A percentile compares a stretch with the other conserved stretches of the same genome.
Conservation (phyloP, 2,329 filamentous ascomycete genomes). For the Diaporthe ilicicola region DNA sequence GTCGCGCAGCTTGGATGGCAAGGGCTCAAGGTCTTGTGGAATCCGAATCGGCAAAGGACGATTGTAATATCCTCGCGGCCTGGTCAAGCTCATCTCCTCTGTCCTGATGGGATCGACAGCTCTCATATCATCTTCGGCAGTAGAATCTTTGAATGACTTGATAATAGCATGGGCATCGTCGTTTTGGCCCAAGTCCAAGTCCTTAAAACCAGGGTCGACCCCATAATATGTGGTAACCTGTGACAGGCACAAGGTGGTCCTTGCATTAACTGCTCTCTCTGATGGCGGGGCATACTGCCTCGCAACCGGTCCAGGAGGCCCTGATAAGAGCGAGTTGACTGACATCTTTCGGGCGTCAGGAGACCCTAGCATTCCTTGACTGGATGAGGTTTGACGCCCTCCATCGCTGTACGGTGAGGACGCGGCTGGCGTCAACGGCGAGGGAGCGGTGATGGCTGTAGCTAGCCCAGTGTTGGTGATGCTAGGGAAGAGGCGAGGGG, state of each 20-base stretch:
- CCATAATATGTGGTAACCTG: slow-evolving; percentile 66
- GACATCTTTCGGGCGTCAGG: slow-evolving; percentile 58
- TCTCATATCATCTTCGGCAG: slow-evolving; percentile 4
- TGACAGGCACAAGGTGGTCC: slow-evolving; percentile 30
- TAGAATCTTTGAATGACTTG: slow-evolving; percentile 13
- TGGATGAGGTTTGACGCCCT: slow-evolving; percentile 35
- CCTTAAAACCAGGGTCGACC: slow-evolving; percentile 74
- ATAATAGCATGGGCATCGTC: slow-evolving; percentile 73
- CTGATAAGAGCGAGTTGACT: slow-evolving; percentile 70
- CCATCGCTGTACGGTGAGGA: slow-evolving; percentile 48
- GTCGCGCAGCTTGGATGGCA: slow-evolving; percentile 63
- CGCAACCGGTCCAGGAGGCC: slow-evolving; percentile 50
- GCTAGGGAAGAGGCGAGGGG: slow-evolving; percentile 39
- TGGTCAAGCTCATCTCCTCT: slow-evolving; percentile 46
- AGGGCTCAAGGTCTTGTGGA: slow-evolving; percentile 55
- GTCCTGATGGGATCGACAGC: not conserved
- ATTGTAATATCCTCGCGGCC: slow-evolving; percentile 73
- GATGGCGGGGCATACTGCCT: slow-evolving; percentile 33
- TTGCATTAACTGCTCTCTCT: slow-evolving; percentile 31
- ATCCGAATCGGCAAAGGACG: slow-evolving; percentile 71
- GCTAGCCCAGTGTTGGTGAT: slow-evolving; percentile 35
- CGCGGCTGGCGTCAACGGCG: slow-evolving; percentile 51
- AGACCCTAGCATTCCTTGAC: slow-evolving; percentile 31
- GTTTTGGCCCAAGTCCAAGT: slow-evolving; percentile 75
- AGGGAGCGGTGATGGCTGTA: slow-evolving; percentile 38